Conservation (phyloP, 140 eudicot species). For the Senecio squalidus region DNA sequence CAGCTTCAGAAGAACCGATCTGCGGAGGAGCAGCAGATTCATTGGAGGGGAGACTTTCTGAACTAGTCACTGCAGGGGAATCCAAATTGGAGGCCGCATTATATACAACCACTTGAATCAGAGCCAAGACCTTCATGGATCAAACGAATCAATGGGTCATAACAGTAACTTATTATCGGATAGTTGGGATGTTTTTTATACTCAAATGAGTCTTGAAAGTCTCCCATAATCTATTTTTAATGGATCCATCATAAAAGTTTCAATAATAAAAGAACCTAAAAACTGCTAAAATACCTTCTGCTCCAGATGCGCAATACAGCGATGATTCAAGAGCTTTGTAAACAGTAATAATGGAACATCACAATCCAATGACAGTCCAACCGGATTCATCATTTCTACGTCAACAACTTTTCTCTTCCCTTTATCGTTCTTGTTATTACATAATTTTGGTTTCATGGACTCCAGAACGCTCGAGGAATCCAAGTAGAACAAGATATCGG, state of each 20-base stretch:
- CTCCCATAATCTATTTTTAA: too few relatives aligned
- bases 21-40: slow-evolving; percentile 33
- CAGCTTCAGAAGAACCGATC: slow-evolving; percentile 34
- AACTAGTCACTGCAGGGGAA: slow-evolving; percentile 31
- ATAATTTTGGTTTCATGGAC: slow-evolving; percentile 26
- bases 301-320: slow-evolving; percentile 84
- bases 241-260: too few relatives aligned
- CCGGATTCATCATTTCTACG: slow-evolving; percentile 27
- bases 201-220: too few relatives aligned
- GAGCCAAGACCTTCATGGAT: slow-evolving; percentile 70
- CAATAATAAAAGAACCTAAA: background rate
- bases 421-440: slow-evolving; percentile 40
- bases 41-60: slow-evolving; percentile 34
- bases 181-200: too few relatives aligned
- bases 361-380: slow-evolving; percentile 23
- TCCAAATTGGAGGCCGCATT: slow-evolving; percentile 73
- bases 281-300: slow-evolving; percentile 52
- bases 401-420: slow-evolving; percentile 65
- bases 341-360: slow-evolving; percentile 64
- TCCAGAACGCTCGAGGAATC: slow-evolving; percentile 50
- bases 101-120: slow-evolving; percentile 74
- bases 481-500: slow-evolving; percentile 62
- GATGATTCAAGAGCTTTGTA: slow-evolving; percentile 65
- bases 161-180: too few relatives aligned
- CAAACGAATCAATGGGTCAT: background rate